A percentile compares a stretch with the other conserved stretches of the same genome.
These are phyloP conservation scores for Nannochloropsis salina DNA, from an alignment of 108 stramenopile species.

Conservation along the genomic window DNA sequence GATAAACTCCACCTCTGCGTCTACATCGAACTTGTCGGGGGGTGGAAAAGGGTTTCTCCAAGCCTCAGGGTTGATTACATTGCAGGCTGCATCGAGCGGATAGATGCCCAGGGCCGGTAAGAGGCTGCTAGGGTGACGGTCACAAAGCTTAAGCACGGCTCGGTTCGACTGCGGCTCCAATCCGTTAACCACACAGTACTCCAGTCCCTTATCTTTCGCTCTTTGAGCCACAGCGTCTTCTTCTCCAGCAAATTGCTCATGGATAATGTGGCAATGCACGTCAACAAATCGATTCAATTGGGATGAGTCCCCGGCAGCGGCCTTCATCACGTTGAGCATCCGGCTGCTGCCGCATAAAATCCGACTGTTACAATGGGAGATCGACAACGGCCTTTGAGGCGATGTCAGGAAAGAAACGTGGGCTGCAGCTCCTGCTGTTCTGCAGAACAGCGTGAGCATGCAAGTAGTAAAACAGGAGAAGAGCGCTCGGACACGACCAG, in stretches of 20 bases:
- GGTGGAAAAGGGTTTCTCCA: conserved; percentile 30
- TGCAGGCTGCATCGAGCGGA: conserved; percentile 34
- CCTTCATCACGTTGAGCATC: neutral
- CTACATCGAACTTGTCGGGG: conserved; percentile 37
- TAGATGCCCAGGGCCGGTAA: conserved; percentile 43
- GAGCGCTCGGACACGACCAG: neutral
- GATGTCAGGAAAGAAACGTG: neutral
- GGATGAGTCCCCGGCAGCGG: neutral
- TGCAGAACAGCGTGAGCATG: neutral
- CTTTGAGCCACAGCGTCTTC: conserved; percentile 29
- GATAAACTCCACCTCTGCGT: conserved; percentile 42
- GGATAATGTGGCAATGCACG: conserved; percentile 37
- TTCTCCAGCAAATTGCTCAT: conserved; percentile 23
- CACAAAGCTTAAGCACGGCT: conserved; percentile 26
- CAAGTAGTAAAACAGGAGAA: neutral
- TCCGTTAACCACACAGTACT: conserved; percentile 39
- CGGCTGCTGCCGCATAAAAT: neutral
- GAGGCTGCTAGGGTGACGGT: conserved; percentile 3
- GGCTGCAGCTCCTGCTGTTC: neutral
- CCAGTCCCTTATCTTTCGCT: conserved; percentile 17
- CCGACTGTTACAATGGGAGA: neutral
- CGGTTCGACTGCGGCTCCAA: conserved; percentile 36
- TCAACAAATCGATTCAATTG: conserved; percentile 20
- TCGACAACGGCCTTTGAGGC: neutral
- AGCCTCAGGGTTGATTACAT: conserved; percentile 28